Evolutionary conservation across 2,329 filamentous ascomycete genomes (phyloP), one percentile per base, ranked within the genome.

Genomic region (Zymoseptoria crescenta): DNA sequence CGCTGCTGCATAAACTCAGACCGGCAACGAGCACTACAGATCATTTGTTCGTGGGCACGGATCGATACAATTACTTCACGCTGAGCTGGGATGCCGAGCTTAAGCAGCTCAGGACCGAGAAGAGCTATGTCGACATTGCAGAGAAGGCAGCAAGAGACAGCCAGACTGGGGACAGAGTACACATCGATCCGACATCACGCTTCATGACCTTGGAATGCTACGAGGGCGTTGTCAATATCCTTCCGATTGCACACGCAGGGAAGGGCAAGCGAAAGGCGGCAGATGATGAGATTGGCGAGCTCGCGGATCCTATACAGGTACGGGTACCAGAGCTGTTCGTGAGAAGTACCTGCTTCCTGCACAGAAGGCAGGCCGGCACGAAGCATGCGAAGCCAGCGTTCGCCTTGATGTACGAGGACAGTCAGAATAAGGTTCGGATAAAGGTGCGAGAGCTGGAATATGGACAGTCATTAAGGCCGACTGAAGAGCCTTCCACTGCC

Each of bases 11-110:
- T 69, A 87, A 86, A 69, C 80, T 99, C 53, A 85, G 85, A 27
- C 91, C 92, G 5, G 84, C 85, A 54, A 84, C 89, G 66, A 86
- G 87, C 28, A 75, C 80, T 4, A 90, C 86, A 53, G 91, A 97
- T 67, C 84, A 96, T 62, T 83, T 99, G 61, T 96, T 99, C 71
- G 83, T 99, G 59, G 93, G 91, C 54, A 99, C 94, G 52, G 88
- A 96, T 71, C 85, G 88, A 57, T 88, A 89, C 67, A 87, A 91
- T 68, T 97, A 96, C 76, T 96, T 97, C 73, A 96, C 91, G 1
- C 74, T 96, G 20, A 85, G 82, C 16, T 99, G 94, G 92, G 86
- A 96, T 67, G 69, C 80, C 0, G 74, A 81, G 1, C 75, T 70
- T 24, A 79, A 77, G 20, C 74, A 80, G 56, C 73, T 86, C 13